Evolutionary conservation across 2,329 filamentous ascomycete genomes (phyloP).

Genomic region (Trichophyton equinum): DNA sequence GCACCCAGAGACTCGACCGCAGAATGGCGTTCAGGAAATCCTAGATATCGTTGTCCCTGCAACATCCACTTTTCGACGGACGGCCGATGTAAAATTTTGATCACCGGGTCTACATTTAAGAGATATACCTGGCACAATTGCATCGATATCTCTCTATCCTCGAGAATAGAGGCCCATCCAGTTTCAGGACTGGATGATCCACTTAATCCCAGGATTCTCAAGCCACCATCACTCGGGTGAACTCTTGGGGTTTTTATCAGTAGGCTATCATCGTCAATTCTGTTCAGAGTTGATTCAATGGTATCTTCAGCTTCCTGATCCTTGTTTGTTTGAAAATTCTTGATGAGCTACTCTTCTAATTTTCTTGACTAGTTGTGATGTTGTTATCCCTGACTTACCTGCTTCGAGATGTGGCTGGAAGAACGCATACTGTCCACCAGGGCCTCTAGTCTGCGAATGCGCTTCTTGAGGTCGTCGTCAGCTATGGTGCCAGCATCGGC

Average conservation of each 20-base stretch:
- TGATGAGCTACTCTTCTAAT: background rate
- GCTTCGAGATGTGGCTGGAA: background rate
- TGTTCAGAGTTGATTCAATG: background rate
- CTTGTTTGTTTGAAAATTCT: background rate
- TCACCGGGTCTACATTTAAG: background rate
- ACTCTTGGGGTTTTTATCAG: background rate
- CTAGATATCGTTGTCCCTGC: background rate
- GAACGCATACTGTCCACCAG: background rate
- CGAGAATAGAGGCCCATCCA: background rate
- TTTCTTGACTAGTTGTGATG: background rate
- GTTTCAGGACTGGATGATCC: background rate
- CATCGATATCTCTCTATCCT: background rate
- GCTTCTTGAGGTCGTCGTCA: background rate
- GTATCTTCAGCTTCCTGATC: background rate
- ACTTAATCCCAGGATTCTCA: background rate
- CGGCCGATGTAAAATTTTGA: background rate
- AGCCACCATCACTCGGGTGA: background rate
- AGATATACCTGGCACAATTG: background rate
- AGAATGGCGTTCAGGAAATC: background rate
- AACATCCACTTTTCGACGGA: background rate
- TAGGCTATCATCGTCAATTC: background rate
- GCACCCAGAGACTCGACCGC: background rate
- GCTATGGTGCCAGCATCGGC: background rate
- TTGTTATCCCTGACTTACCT: background rate
- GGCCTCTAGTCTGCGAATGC: background rate